phyloP scores from a whole-genome alignment of 1,284 basidiomycete genomes.

The Microbotryum violaceum region DNA sequence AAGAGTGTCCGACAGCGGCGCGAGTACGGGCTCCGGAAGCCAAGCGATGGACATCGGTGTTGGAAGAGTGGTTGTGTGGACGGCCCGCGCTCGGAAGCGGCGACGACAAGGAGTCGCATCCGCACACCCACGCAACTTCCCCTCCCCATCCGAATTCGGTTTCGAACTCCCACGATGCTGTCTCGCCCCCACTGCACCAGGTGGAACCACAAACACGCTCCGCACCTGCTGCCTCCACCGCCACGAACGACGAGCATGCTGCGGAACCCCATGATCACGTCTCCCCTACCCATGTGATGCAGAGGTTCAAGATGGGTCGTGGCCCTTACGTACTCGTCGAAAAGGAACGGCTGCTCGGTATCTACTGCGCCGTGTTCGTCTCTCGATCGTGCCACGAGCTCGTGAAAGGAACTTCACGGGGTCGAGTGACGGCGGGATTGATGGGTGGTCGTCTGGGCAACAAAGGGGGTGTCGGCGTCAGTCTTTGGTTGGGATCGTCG shows the following conservation, averaged over 20 bases:
- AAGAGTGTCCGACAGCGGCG: conserved; percentile 30
- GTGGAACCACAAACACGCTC: too few species aligned
- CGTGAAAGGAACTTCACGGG: conserved; percentile 45
- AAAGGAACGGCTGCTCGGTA: conserved; percentile 81
- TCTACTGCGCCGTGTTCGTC: conserved; percentile 53
- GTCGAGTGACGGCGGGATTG: conserved; percentile 71
- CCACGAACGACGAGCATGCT: too few species aligned
- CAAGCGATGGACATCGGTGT: conserved; percentile 39
- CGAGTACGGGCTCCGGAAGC: conserved; percentile 20
- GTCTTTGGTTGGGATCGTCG: conserved; percentile 61
- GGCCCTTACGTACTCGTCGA: conserved; percentile 65
- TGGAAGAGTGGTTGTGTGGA: conserved; percentile 41
- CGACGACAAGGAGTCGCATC: not conserved
- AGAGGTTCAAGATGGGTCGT: not conserved
- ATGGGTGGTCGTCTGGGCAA: conserved; percentile 70
- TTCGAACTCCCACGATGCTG: too few species aligned
- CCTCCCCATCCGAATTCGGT: too few species aligned
- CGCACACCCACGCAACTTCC: too few species aligned
- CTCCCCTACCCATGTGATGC: not conserved
- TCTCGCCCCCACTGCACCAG: too few species aligned
- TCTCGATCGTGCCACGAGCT: conserved; percentile 44
- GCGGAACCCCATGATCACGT: too few species aligned
- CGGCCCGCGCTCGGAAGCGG: conserved; percentile 3
- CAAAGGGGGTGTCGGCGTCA: conserved; percentile 76
- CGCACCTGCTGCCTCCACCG: too few species aligned